Evolutionary conservation across 371 early-diverging fungal species (phyloP), one percentile per base, ranked within the genome.

Genomic region (Batkoa obscura): DNA sequence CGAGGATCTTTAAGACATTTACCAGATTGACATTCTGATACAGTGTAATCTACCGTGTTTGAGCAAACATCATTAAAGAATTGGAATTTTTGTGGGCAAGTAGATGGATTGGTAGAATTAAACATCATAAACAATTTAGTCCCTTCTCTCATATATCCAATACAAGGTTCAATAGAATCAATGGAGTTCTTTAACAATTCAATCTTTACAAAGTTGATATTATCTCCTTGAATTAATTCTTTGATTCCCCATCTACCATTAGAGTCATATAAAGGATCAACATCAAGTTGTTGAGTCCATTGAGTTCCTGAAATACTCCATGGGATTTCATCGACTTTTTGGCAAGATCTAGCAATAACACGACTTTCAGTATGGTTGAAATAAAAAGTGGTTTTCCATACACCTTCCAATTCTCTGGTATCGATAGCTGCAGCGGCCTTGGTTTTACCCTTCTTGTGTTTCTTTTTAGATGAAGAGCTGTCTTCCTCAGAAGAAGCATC

Each of bases 1-100:
- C 23, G 23, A 23, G 34, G 36, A 50, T 50, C 34, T 13, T 17
- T 50, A 3, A 35, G 23, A 23, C 53, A 53, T 35, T 53, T 53
- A 12, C 53, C 53, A 35, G 39, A 38, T 12, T n/a, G 10, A 31
- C 53, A 53, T n/a, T 37, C 38, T 2, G 53, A 53, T 13, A 53
- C 38, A n/a, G 53, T n/a, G 41, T 37, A 53, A 39, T 53, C 53
- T 3, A 53, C 35, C 9, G 35, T 9, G 38, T 53, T 38, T 10
- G 53, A 37, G 31, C 53, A 53, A 2, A 38, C 53, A 39, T 53
- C 53, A 30, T 53, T 53, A 31, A 53, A 53, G 38, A 37, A 53
- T 30, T 37, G 35, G 53, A 53, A 53, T 31, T 53, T 53, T 8
- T 34, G 35, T 15, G 53, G 53, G 53, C 53, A 53, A 13, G 38